Evolutionary conservation across 2,329 filamentous ascomycete genomes (phyloP).

Genomic region (Fusarium sp.): DNA sequence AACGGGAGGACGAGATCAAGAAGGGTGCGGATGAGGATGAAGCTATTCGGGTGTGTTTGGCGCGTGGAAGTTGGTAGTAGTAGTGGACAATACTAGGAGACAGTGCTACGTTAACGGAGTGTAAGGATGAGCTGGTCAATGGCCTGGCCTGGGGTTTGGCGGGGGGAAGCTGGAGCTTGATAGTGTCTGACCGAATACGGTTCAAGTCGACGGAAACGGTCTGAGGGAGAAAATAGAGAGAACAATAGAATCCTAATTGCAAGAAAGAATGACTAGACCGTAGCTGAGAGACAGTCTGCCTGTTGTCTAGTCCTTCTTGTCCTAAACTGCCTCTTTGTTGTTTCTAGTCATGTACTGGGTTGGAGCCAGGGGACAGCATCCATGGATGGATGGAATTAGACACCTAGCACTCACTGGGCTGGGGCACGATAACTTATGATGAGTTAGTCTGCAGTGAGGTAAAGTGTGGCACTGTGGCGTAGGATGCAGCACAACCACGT

Average conservation of each 20-base stretch:
- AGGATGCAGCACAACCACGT: background rate
- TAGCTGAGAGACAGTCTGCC: background rate
- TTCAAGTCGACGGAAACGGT: constrained; percentile 25
- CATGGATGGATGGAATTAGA: constrained; percentile 1
- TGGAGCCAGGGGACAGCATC: constrained; percentile 5
- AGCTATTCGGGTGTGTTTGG: constrained; percentile 10
- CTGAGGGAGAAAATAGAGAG: constrained; percentile 2
- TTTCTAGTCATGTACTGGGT: background rate
- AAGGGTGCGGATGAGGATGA: background rate
- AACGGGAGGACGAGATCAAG: background rate
- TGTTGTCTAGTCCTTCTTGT: background rate
- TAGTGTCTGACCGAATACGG: constrained; percentile 23
- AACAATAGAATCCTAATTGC: background rate
- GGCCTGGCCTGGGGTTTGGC: constrained; percentile 12
- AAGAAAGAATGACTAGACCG: background rate
- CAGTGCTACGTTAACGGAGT: constrained; percentile 18
- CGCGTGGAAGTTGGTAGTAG: constrained; percentile 16
- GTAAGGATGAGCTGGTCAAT: constrained; percentile 35
- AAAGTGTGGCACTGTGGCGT: constrained; percentile 19
- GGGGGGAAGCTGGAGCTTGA: constrained; percentile 23
- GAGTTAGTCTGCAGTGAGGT: background rate
- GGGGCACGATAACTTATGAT: constrained; percentile 6
- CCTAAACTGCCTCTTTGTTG: background rate
- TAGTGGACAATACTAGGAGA: constrained; percentile 2
- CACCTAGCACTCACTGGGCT: constrained; percentile 1